Base-by-base conservation (phyloP, 805 yeast species). In the Barnettozyma sp. region DNA sequence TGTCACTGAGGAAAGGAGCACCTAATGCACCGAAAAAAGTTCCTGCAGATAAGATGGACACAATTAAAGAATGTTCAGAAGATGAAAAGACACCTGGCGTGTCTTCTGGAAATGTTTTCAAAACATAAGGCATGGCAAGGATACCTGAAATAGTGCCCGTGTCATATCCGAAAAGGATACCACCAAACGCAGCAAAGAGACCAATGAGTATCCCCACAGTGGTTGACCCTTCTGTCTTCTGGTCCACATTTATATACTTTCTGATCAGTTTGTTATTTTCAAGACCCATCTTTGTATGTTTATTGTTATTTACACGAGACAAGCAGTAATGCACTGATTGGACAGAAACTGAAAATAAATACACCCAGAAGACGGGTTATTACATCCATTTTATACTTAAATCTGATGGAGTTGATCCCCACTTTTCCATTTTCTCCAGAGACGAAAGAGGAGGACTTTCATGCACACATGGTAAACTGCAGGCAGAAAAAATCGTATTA, bases 31-130 rank as follows among this genome's bases (percentile, higher is more conserved):
- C 90, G 43, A 68, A 60, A 48, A 78, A 76, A 12, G 86, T 80
- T 44, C 88, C 88, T 38, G 77, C 67, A 13, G 85, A 77, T 38
- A 81, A 65, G 38, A 79, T 75, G n/a, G 85, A 80, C n/a, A 82
- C 80, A 32, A 80, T 73, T 27, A 82, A 52, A 27, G 78, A 73
- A 43, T 74, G 57, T 50, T 72, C 76, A 46, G 63, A 66, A 14
- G 69, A 63, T 3, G 62, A 59, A 42, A 72, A 72, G 4, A 39
- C 47, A 29, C 57, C 52, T 4, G 35, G 46, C 7, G 50, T 44
- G 38, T 66, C 60, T 5, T 50, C 36, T 2, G 76, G 73, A 44
- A 70, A 66, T 14, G 53, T 54, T n/a, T 50, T 39, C n/a, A 60
- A 54, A 15, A 71, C 76, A 46, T 71, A 77, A 43, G 59, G 54